Conservation (phyloP, 2,329 filamentous ascomycete genomes). For the Xylaria sp. region DNA sequence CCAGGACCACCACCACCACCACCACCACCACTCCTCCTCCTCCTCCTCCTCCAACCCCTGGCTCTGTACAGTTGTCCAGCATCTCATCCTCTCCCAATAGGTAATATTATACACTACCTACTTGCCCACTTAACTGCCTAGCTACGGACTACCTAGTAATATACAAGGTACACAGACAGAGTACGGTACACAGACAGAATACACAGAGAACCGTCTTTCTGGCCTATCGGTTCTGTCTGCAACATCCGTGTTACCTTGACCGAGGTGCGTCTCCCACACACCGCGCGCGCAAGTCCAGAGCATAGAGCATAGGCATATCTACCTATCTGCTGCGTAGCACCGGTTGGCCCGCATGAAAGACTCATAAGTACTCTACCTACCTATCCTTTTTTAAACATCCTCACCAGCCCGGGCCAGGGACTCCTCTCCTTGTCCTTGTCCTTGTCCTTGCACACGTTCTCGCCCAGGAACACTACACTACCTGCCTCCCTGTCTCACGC, state of each 20-base stretch:
- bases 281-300: slow-evolving; percentile 9
- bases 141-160: no score
- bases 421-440: slow-evolving; percentile 21
- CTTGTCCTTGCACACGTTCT: slow-evolving; percentile 20
- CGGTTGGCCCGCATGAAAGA: slow-evolving; percentile 34
- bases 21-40: neutral
- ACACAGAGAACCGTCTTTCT: slow-evolving; percentile 33
- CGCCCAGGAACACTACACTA: slow-evolving; percentile 22
- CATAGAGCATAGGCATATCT: no score
- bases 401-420: slow-evolving; percentile 28
- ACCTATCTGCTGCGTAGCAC: no score
- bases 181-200: no score
- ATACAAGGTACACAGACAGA: no score
- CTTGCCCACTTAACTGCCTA: no score
- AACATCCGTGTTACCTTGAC: slow-evolving; percentile 23
- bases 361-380: no score
- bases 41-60: slow-evolving; percentile 13
- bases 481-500: slow-evolving; percentile 6
- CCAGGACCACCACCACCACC: neutral
- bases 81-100: slow-evolving; percentile 34
- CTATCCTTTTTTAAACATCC: slow-evolving; percentile 32
- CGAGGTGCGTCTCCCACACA: slow-evolving; percentile 15
- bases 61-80: slow-evolving; percentile 27
- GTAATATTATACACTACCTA: no score
- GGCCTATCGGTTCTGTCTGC: slow-evolving; percentile 33